Conservation (phyloP, 768 basidiomycete species). For the Boletellus ananiceps region DNA sequence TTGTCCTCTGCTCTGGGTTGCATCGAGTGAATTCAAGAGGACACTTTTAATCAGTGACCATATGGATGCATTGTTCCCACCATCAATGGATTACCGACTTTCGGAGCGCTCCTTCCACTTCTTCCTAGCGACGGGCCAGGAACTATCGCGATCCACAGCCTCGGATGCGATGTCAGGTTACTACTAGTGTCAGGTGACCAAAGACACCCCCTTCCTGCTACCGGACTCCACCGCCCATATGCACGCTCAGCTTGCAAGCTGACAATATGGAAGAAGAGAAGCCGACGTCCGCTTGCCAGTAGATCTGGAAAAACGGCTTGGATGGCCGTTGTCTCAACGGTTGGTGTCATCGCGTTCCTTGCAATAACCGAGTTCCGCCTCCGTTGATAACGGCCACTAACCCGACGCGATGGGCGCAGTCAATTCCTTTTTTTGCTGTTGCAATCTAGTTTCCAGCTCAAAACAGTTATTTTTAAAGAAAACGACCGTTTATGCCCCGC, state of each 20-base stretch:
- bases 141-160: not conserved
- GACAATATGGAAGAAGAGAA: slow-evolving; percentile 2
- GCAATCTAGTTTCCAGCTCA: slow-evolving; percentile 15
- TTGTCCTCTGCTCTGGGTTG: not conserved
- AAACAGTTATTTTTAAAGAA: no score
- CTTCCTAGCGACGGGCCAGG: no score
- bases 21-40: not conserved
- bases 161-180: not conserved
- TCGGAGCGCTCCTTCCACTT: no score
- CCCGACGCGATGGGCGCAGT: slow-evolving; percentile 25
- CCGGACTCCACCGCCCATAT: no score
- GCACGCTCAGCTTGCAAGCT: not conserved
- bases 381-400: not conserved
- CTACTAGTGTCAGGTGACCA: no score
- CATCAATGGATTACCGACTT: no score
- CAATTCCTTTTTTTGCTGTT: slow-evolving; percentile 29
- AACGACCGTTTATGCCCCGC: not conserved
- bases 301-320: slow-evolving; percentile 23
- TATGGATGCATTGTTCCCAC: not conserved
- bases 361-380: slow-evolving; percentile 1
- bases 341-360: slow-evolving; percentile 16
- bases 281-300: slow-evolving; percentile 29
- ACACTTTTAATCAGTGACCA: not conserved
- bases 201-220: no score
- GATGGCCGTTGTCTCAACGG: slow-evolving; percentile 30